Conservation (phyloP, 768 basidiomycete species). For the Boletus reticulatus region DNA sequence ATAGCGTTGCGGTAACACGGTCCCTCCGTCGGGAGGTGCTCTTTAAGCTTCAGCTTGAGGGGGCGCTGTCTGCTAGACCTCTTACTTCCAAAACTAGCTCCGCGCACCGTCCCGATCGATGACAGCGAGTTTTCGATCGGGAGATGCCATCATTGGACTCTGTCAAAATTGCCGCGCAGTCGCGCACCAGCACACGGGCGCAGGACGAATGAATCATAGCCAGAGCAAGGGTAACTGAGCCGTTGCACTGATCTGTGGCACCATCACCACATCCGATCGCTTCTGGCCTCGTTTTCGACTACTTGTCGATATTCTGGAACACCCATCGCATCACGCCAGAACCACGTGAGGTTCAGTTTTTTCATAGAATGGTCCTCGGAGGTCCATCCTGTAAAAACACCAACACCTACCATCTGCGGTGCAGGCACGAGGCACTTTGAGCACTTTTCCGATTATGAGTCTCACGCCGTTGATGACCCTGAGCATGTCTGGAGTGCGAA, state of each 20-base stretch:
- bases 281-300: constrained; percentile 6
- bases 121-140: constrained; percentile 20
- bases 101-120: constrained; percentile 15
- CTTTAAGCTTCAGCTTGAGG: too few species aligned
- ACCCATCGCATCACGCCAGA: background rate
- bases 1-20: background rate
- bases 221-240: background rate
- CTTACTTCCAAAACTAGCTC: constrained; percentile 16
- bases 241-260: background rate
- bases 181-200: background rate
- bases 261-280: background rate
- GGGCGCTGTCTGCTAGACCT: constrained; percentile 2
- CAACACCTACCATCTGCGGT: constrained; percentile 10
- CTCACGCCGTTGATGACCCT: constrained; percentile 30
- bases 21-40: background rate
- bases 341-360: constrained; percentile 14
- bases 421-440: constrained; percentile 31
- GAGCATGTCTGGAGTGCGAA: constrained; percentile 1
- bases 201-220: background rate
- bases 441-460: constrained; percentile 17
- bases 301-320: constrained; percentile 20
- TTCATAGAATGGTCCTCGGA: constrained; percentile 32
- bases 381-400: constrained; percentile 6
- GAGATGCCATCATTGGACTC: constrained; percentile 16
- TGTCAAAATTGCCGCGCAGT: constrained; percentile 1